Evolutionary conservation across 1,284 basidiomycete species (phyloP).

Genomic region (Puccinia polysora): DNA sequence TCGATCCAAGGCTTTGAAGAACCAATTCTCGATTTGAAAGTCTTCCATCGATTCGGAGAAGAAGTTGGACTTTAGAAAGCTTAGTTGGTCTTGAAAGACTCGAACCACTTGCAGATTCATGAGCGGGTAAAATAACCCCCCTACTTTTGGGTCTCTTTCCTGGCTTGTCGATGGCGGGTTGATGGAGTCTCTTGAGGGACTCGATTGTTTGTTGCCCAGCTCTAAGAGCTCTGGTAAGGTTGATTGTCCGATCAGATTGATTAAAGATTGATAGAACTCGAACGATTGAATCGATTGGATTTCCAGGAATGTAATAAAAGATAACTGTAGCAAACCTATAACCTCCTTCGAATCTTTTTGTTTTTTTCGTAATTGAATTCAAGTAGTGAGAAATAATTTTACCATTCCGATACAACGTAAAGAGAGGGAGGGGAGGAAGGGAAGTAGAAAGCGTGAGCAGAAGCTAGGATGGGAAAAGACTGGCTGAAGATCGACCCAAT

Average conservation of each 20-base stretch:
- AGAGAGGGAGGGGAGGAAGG: not conserved
- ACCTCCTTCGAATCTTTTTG: constrained; percentile 8
- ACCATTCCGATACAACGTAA: not conserved
- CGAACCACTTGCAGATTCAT: not conserved
- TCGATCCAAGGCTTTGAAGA: constrained; percentile 17
- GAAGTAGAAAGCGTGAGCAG: too few species aligned
- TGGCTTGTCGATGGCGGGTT: not conserved
- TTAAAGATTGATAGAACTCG: constrained; percentile 31
- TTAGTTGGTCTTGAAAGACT: constrained; percentile 12
- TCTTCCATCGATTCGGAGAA: constrained; percentile 37
- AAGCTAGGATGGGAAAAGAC: not conserved
- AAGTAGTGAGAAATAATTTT: too few species aligned
- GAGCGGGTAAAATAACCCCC: not conserved
- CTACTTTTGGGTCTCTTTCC: not conserved
- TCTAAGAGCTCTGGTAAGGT: not conserved
- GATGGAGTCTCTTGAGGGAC: not conserved
- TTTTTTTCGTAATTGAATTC: not conserved
- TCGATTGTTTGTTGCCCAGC: not conserved
- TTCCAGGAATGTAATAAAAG: constrained; percentile 30
- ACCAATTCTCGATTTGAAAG: constrained; percentile 40
- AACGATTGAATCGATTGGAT: constrained; percentile 38
- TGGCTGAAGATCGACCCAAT: not conserved
- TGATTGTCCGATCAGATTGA: constrained; percentile 17
- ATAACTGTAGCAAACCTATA: constrained; percentile 37
- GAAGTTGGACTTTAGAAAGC: constrained; percentile 13